Conservation (phyloP, 306 rosid genomes). For the Medicago ruthenica region DNA sequence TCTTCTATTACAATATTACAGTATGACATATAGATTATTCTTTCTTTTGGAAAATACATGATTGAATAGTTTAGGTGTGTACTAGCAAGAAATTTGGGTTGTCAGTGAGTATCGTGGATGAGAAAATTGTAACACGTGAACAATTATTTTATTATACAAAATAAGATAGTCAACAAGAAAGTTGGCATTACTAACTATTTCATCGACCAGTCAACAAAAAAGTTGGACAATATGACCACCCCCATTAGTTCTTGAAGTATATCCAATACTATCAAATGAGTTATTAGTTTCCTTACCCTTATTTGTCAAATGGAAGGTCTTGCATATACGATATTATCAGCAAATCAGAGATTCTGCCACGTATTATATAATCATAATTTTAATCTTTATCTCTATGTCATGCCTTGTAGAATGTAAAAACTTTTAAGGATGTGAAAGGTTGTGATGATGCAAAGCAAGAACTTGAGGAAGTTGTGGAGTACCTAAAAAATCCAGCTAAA, state of each 20-base stretch:
- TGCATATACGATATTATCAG: conserved; percentile 13
- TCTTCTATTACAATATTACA: conserved; percentile 1
- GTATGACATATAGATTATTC: conserved; percentile 30
- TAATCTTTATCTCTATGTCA: conserved; percentile 16
- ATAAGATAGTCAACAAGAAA: conserved; percentile 17
- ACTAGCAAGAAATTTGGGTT: conserved; percentile 15
- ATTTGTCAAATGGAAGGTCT: conserved; percentile 27
- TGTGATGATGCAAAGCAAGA: conserved; percentile 99
- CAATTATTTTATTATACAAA: not conserved
- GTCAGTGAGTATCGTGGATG: conserved; percentile 31
- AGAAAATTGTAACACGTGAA: conserved; percentile 1
- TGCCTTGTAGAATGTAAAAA: conserved; percentile 84
- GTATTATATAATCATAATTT: conserved; percentile 5
- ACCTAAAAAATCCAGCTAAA: conserved; percentile 90
- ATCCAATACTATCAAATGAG: conserved; percentile 15
- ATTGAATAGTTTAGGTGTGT: conserved; percentile 31
- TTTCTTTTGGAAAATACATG: conserved; percentile 22
- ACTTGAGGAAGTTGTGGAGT: conserved; percentile 99
- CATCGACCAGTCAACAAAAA: not conserved
- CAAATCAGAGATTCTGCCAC: conserved; percentile 23
- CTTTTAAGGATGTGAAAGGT: conserved; percentile 99
- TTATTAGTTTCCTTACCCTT: conserved; percentile 28
- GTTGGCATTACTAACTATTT: conserved; percentile 18
- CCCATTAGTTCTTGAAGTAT: conserved; percentile 27
- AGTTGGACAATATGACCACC: not conserved